Conservation (phyloP, 768 basidiomycete species). For the Suillus ampliporus region DNA sequence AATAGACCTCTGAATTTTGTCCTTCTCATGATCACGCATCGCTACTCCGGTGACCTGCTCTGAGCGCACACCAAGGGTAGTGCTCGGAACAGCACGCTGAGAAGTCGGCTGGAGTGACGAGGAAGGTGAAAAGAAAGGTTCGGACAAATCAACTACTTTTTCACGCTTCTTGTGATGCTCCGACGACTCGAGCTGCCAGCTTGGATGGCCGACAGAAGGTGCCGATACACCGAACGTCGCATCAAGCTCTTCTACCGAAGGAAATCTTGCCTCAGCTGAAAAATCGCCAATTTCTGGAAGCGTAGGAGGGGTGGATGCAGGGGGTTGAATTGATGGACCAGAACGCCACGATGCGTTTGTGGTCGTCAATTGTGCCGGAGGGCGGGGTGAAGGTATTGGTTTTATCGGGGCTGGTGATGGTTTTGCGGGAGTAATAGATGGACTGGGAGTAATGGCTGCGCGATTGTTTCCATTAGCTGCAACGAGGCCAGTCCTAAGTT, state of each 20-base stretch:
- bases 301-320: conserved; percentile 35
- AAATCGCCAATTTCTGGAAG: conserved; percentile 47
- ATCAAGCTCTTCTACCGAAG: conserved; percentile 86
- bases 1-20: conserved; percentile 15
- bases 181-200: conserved; percentile 21
- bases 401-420: conserved; percentile 23
- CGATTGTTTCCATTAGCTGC: conserved; percentile 47
- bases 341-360: conserved; percentile 26
- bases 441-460: conserved; percentile 15
- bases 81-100: conserved; percentile 22
- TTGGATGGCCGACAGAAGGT: conserved; percentile 17
- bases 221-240: conserved; percentile 49
- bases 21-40: conserved; percentile 47
- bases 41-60: conserved; percentile 60
- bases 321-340: conserved; percentile 21
- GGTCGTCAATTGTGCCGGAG: conserved; percentile 19
- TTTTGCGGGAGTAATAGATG: conserved; percentile 22
- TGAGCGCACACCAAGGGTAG: conserved; percentile 50
- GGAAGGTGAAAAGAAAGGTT: conserved; percentile 26
- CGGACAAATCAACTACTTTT: conserved; percentile 28
- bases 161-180: conserved; percentile 14
- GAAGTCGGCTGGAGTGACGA: conserved; percentile 27
- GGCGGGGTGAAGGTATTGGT: conserved; percentile 37
- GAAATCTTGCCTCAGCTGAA: conserved; percentile 77
- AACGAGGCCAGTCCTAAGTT: conserved; percentile 72